A percentile compares a stretch with the other conserved stretches of the same genome.
phyloP scores from a whole-genome alignment of 257 asterid genomes.

The Petunia axillaris region DNA sequence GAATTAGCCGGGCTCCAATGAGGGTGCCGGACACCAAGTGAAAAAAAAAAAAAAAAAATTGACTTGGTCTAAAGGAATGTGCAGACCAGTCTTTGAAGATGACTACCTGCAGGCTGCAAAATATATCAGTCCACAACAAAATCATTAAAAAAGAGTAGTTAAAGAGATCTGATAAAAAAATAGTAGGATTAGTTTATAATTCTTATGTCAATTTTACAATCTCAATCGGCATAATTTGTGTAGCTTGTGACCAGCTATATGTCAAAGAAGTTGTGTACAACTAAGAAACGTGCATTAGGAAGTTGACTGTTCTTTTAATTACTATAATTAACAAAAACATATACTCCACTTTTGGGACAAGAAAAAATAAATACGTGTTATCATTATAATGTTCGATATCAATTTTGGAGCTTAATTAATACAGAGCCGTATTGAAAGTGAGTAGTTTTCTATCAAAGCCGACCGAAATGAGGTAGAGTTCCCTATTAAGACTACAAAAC shows the following conservation, averaged over 20 bases:
- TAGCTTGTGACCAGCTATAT: not conserved
- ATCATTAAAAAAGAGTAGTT: not conserved
- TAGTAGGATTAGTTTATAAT: not conserved
- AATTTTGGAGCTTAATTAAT: too few relatives aligned
- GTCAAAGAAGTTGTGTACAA: constrained; percentile 13
- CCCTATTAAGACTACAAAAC: too few relatives aligned
- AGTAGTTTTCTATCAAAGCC: too few relatives aligned
- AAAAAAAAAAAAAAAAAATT: not conserved
- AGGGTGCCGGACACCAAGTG: too few relatives aligned
- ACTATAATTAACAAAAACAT: not conserved
- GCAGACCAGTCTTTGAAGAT: not conserved
- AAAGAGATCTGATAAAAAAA: not conserved
- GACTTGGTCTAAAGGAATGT: constrained; percentile 8
- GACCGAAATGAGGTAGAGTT: too few relatives aligned
- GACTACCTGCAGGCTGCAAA: not conserved
- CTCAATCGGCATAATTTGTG: not conserved
- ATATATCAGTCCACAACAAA: constrained; percentile 27
- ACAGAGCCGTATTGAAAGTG: too few relatives aligned
- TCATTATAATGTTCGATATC: too few relatives aligned
- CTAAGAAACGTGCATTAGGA: constrained; percentile 20
- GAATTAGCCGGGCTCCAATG: too few relatives aligned
- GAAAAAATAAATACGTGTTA: not conserved
- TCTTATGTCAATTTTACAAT: not conserved
- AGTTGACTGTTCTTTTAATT: constrained; percentile 13
- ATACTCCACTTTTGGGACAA: not conserved